These are phyloP conservation scores for Alnus glutinosa DNA, from an alignment of 306 rosid species.

Conservation along the genomic window DNA sequence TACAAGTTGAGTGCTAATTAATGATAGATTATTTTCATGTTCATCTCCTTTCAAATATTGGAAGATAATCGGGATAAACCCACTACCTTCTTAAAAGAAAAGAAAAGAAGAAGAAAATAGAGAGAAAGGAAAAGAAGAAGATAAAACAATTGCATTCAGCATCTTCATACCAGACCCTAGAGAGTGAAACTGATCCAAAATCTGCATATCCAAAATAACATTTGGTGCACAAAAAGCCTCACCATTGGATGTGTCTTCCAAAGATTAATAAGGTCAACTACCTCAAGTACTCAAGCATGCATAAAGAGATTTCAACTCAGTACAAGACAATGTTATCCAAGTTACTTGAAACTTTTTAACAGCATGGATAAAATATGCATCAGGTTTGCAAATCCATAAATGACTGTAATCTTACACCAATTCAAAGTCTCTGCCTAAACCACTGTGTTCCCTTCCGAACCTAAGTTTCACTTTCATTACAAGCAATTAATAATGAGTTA, in stretches of 20 bases:
- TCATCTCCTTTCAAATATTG: not conserved
- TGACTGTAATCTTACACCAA: not conserved
- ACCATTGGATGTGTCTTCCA: not conserved
- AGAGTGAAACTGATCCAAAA: conserved; percentile 1
- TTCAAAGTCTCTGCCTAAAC: not conserved
- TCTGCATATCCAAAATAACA: not conserved
- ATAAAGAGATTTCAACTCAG: not conserved
- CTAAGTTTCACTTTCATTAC: not conserved
- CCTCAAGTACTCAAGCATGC: not conserved
- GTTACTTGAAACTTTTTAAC: not conserved
- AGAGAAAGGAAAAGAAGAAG: not conserved
- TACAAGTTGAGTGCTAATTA: not conserved
- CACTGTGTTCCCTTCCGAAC: not conserved
- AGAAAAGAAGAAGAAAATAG: not conserved
- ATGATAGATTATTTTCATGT: not conserved
- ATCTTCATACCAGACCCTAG: not conserved
- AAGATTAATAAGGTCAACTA: not conserved
- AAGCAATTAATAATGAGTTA: not conserved
- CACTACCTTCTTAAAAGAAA: not conserved
- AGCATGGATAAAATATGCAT: not conserved
- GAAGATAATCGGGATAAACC: not conserved
- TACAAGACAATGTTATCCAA: not conserved
- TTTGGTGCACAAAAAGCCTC: not conserved
- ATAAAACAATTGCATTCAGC: not conserved
- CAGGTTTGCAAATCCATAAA: not conserved